These are phyloP conservation scores for Venturiaceae sp. DNA, from an alignment of 2,329 filamentous ascomycete genomes.

Conservation along the genomic window DNA sequence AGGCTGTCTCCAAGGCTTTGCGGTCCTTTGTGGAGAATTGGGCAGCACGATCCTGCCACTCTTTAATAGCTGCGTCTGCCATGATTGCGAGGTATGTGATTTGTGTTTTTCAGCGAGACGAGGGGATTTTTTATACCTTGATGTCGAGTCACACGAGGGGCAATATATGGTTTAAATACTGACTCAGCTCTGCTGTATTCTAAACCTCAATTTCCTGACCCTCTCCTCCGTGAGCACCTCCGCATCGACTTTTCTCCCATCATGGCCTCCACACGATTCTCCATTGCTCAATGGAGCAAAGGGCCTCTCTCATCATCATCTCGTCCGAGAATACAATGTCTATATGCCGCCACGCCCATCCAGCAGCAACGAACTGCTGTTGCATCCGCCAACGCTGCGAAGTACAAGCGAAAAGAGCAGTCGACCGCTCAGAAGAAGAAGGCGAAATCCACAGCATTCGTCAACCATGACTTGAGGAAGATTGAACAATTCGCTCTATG, in stretches of 20 bases:
- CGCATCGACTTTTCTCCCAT: background rate
- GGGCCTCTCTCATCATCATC: background rate
- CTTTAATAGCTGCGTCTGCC: slow-evolving; percentile 24
- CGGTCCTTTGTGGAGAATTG: slow-evolving; percentile 57
- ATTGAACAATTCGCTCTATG: slow-evolving; percentile 70
- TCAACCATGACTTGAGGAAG: slow-evolving; percentile 51
- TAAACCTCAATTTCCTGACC: background rate
- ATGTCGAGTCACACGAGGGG: background rate
- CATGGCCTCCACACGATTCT: slow-evolving; percentile 4
- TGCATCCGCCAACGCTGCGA: slow-evolving; percentile 25
- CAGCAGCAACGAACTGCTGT: slow-evolving; percentile 30
- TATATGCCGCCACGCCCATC: slow-evolving; percentile 12
- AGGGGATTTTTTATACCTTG: background rate
- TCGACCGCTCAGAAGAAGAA: slow-evolving; percentile 40
- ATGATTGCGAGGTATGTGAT: slow-evolving; percentile 1
- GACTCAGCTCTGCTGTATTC: too few relatives aligned
- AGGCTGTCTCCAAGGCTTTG: slow-evolving; percentile 66
- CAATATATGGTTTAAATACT: too few relatives aligned
- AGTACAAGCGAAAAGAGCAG: slow-evolving; percentile 31
- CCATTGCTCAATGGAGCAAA: slow-evolving; percentile 4
- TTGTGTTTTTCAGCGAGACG: slow-evolving; percentile 14
- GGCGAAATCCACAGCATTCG: slow-evolving; percentile 58
- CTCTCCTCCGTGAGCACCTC: slow-evolving; percentile 3
- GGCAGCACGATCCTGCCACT: slow-evolving; percentile 47
- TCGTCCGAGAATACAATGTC: slow-evolving; percentile 2